These are phyloP conservation scores for Carex pumila DNA, from an alignment of 176 grass and related monocot species.

Conservation along the genomic window DNA sequence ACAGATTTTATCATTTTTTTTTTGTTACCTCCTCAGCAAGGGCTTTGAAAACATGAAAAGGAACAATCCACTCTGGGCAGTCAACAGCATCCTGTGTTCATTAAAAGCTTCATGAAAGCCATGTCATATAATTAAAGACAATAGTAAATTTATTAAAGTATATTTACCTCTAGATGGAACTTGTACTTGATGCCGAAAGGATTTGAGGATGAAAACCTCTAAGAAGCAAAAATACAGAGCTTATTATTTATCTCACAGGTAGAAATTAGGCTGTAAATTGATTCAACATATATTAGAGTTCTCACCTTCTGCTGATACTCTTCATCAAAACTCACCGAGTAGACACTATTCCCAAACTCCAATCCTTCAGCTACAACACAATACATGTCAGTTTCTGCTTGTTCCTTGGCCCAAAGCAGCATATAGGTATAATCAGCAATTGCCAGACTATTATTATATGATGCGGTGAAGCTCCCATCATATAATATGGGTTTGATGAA, in stretches of 20 bases:
- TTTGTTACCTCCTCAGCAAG: constrained; percentile 75
- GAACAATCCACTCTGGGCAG: constrained; percentile 96
- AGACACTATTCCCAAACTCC: constrained; percentile 91
- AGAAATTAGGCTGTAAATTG: background rate
- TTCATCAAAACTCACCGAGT: constrained; percentile 75
- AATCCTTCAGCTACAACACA: constrained; percentile 67
- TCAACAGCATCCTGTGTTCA: constrained; percentile 42
- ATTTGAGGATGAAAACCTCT: constrained; percentile 82
- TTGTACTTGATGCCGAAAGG: constrained; percentile 95
- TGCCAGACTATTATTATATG: background rate
- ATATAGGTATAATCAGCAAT: background rate
- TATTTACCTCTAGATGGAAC: constrained; percentile 87
- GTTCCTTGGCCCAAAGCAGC: background rate
- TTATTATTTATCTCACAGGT: constrained; percentile 17
- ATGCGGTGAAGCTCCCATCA: background rate
- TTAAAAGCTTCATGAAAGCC: background rate
- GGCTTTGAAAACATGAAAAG: constrained; percentile 87
- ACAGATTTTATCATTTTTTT: background rate
- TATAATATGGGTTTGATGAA: constrained; percentile 18
- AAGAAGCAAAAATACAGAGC: constrained; percentile 7
- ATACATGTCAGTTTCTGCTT: background rate
- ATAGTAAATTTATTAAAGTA: constrained; percentile 2
- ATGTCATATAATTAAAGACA: background rate
- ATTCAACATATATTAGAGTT: constrained; percentile 5
- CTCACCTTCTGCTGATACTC: constrained; percentile 59